A percentile compares a stretch with the other conserved stretches of the same genome.
These are phyloP conservation scores for Dalechampia spathulata DNA, from an alignment of 441 rosid species.

Conservation along the genomic window DNA sequence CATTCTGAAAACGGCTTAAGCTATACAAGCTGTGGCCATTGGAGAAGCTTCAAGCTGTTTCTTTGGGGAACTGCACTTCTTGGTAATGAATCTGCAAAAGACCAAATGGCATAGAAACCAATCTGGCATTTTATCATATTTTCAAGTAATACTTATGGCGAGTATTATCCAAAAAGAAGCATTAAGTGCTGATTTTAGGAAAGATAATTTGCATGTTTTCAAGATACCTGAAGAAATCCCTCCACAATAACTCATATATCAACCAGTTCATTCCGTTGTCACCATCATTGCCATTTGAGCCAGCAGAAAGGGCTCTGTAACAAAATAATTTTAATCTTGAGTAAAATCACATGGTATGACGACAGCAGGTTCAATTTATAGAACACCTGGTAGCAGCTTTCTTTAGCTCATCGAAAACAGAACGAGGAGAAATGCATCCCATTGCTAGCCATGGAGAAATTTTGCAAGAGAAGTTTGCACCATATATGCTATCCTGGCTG, in stretches of 20 bases:
- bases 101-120: neutral
- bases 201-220: neutral
- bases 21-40: constrained; percentile 70
- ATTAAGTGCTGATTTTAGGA: neutral
- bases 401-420: constrained; percentile 84
- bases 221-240: constrained; percentile 98
- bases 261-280: constrained; percentile 76
- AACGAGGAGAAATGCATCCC: constrained; percentile 94
- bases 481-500: constrained; percentile 48
- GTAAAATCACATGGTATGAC: neutral
- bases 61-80: constrained; percentile 70
- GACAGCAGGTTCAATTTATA: neutral
- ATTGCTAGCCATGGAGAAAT: constrained; percentile 90
- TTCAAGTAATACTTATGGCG: no score
- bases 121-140: neutral
- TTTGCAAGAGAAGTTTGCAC: constrained; percentile 94
- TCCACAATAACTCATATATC: constrained; percentile 88
- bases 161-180: no score
- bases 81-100: constrained; percentile 71
- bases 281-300: constrained; percentile 29
- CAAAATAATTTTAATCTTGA: constrained; percentile 8
- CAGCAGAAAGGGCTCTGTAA: constrained; percentile 46
- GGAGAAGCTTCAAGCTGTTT: constrained; percentile 58
- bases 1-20: constrained; percentile 24
- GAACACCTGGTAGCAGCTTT: constrained; percentile 56